phyloP scores from a whole-genome alignment of 768 basidiomycete genomes.

The Nidularia sp. region DNA sequence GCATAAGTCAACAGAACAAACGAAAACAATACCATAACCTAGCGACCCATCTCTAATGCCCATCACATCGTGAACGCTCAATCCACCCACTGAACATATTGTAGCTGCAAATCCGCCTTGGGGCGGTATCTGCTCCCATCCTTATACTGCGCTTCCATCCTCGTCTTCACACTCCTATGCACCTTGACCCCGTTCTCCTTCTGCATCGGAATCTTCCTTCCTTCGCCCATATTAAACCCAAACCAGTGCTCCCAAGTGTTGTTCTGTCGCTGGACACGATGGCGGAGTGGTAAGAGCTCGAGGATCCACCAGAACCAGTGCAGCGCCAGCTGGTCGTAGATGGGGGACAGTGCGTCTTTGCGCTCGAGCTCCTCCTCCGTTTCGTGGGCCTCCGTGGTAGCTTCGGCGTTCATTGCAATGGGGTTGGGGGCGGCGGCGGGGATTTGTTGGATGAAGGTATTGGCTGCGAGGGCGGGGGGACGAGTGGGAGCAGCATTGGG shows the following conservation, averaged over 20 bases:
- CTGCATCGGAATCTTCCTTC: conserved; percentile 38
- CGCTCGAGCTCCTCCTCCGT: conserved; percentile 54
- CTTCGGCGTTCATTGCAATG: not conserved
- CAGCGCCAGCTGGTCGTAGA: conserved; percentile 48
- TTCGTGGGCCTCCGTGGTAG: not conserved
- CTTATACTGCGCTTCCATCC: conserved; percentile 44
- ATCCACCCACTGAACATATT: conserved; percentile 30
- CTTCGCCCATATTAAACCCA: conserved; percentile 28
- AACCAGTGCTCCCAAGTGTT: conserved; percentile 21
- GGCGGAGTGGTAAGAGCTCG: conserved; percentile 40
- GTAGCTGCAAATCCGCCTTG: conserved; percentile 27
- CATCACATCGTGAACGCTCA: conserved; percentile 8
- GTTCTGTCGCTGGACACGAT: conserved; percentile 29
- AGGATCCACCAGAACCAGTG: conserved; percentile 54
- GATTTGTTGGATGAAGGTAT: conserved; percentile 7
- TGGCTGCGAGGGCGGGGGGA: conserved; percentile 13
- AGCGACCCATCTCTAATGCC: too few relatives aligned
- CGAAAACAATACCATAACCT: too few relatives aligned
- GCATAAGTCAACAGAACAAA: too few relatives aligned
- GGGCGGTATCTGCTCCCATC: conserved; percentile 31
- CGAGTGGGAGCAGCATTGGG: conserved; percentile 26
- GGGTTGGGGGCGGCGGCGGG: not conserved
- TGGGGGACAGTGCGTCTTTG: conserved; percentile 39
- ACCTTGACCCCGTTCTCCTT: conserved; percentile 32
- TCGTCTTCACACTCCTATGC: conserved; percentile 46